Evolutionary conservation across 176 grass and related monocot genomes (phyloP).

Genomic region (Aegilops longissima): DNA sequence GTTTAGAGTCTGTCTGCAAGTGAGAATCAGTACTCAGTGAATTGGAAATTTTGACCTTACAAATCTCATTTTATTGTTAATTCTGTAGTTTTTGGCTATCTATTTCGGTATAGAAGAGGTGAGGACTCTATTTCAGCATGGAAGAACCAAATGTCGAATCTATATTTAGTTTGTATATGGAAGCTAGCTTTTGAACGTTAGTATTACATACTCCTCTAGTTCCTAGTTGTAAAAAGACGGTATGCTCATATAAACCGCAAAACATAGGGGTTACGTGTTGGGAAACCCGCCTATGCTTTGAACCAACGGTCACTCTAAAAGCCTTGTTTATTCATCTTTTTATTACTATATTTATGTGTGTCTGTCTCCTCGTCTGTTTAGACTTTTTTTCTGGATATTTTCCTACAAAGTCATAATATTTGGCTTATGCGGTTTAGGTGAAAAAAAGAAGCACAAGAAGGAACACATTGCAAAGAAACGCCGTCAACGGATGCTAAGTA

Average conservation of each 20-base stretch:
- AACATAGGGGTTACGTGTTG: background rate
- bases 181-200: background rate
- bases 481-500: constrained; percentile 72
- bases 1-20: no score
- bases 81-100: background rate
- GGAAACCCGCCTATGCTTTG: background rate
- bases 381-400: background rate
- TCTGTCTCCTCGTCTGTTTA: background rate
- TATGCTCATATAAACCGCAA: background rate
- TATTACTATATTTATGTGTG: background rate
- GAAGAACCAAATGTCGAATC: background rate
- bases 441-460: constrained; percentile 85
- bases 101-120: background rate
- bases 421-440: constrained; percentile 50
- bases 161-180: background rate
- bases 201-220: background rate
- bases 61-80: background rate
- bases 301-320: background rate
- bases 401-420: background rate
- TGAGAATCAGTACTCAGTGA: background rate
- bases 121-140: background rate
- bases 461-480: constrained; percentile 89
- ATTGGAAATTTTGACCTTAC: background rate
- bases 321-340: background rate
- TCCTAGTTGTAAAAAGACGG: background rate